These are phyloP conservation scores for Saccharomycopsis sp. DNA, from an alignment of 805 yeast species.

Conservation along the genomic window DNA sequence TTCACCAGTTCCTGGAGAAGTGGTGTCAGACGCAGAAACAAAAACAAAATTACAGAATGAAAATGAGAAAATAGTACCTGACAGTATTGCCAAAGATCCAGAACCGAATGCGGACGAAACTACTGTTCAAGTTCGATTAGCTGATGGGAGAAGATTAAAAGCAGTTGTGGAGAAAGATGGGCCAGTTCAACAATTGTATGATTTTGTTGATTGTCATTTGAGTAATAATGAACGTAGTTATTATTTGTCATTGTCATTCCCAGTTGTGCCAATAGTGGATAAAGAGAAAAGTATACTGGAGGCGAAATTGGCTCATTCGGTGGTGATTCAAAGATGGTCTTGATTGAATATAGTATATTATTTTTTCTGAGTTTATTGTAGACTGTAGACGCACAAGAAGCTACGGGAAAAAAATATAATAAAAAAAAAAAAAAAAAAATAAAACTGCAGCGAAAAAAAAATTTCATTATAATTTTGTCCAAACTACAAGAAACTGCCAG, in stretches of 20 bases:
- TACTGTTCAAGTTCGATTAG: conserved; percentile 73
- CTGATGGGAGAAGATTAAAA: conserved; percentile 67
- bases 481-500: too few relatives aligned
- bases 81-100: conserved; percentile 23
- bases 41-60: conserved; percentile 21
- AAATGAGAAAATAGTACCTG: conserved; percentile 23
- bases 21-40: conserved; percentile 23
- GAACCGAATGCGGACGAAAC: conserved; percentile 52
- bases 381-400: too few relatives aligned
- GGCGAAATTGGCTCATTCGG: conserved; percentile 75
- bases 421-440: too few relatives aligned
- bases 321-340: conserved; percentile 83
- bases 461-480: too few relatives aligned
- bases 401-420: too few relatives aligned
- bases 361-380: too few relatives aligned
- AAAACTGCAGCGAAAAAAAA: too few relatives aligned
- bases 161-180: conserved; percentile 59
- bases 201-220: conserved; percentile 52
- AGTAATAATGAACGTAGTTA: conserved; percentile 43
- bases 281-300: conserved; percentile 52
- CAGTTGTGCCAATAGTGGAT: conserved; percentile 65
- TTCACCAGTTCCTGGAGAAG: conserved; percentile 78
- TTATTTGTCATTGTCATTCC: conserved; percentile 72
- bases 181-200: conserved; percentile 59
- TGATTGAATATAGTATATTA: neutral